Base-by-base conservation (phyloP, 176 grass and related monocot genomes). In the Zizania latifolia region DNA sequence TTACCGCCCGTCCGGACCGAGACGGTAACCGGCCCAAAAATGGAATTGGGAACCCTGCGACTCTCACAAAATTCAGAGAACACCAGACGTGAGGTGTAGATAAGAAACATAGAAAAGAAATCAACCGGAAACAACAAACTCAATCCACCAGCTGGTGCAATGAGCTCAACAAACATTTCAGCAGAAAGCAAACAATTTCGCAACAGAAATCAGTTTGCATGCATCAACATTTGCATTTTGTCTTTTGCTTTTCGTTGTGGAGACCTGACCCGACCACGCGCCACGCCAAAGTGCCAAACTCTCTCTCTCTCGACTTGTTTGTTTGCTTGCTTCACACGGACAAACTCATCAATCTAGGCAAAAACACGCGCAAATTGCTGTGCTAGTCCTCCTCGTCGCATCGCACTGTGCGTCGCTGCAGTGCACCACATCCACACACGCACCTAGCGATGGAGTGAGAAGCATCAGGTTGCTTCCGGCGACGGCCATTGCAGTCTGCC, bases 381-480 rank as follows among this genome's bases (percentile, higher is more conserved):
- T 77, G 65, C 35, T 79, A 29, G 36, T 46, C 29, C 48, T 40
- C n/a, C n/a, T n/a, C 1, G 21, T 9, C 51, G 37, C 79, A 58
- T n/a, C 57, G 48, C 50, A 22, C 57, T n/a, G n/a, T 58, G 46
- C 68, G 41, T 71, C 57, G 79, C 79, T 62, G 74, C 80, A 34
- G 35, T 21, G 43, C 80, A 62, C 80, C 75, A 44, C 69, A 62
- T 72, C 75, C 80, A 72, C 61, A 61, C 67, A 65, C 81, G 17
- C 63, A 34, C 54, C 17, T 3, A 35, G 75, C n/a, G n/a, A 80
- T 88, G 70, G 76, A 88, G 81, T 80, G 86, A 84, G 70, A 88
- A 70, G 86, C 80, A 88, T 88, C 61, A 58, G 86, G 86, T 97
- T 92, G 90, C 93, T 97, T 97, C 85, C 75, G 74, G 14, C 45